Base-by-base conservation (phyloP, 2,329 filamentous ascomycete genomes). In the Emmonsiellopsis sp. region DNA sequence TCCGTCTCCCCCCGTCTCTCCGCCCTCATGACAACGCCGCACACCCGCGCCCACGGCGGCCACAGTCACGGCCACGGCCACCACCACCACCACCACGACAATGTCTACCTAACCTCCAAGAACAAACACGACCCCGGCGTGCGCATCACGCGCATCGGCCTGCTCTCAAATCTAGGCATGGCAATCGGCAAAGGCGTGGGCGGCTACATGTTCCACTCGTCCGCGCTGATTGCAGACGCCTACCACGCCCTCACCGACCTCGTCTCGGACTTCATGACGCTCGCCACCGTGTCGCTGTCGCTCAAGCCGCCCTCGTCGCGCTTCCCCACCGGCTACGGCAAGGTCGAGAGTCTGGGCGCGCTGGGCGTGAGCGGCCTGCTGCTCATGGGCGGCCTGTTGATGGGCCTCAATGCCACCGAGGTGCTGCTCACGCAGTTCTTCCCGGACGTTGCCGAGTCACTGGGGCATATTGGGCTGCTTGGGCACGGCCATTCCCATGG, bases 211-310 rank as follows among this genome's bases (percentile, higher is more conserved):
- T 97, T 98, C 77, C 91, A 96, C 71, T 96, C 91, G 44, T 90
- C 96, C 72, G 86, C 88, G 55, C 87, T 95, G 77, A 77, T 91
- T 55, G 91, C 93, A 65, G 93, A 98, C 69, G 93, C 89, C 53
- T 92, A 95, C 74, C 93, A 98, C 74, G 92, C 90, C 63, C 79
- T 97, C 60, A 95, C 92, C 48, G 93, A 98, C 71, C 81, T 98
- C 53, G 89, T 95, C 56, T 96, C 91, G 51, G 93, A 98, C 69
- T 80, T 98, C 62, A 83, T 96, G 69, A 98, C 93, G 0, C 80
- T 98, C 17, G 88, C 88, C 13, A 98, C 93, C 8, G 91, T 98
- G 46, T 92, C 91, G 17, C 95, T 88, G 84, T 95, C 91, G 55
- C 74, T 97, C 56, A 89, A 87, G 63, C 85, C 88, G 5, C 90